phyloP scores from a whole-genome alignment of 192 early-diverging fungal species.

The Coemansia sp. region DNA sequence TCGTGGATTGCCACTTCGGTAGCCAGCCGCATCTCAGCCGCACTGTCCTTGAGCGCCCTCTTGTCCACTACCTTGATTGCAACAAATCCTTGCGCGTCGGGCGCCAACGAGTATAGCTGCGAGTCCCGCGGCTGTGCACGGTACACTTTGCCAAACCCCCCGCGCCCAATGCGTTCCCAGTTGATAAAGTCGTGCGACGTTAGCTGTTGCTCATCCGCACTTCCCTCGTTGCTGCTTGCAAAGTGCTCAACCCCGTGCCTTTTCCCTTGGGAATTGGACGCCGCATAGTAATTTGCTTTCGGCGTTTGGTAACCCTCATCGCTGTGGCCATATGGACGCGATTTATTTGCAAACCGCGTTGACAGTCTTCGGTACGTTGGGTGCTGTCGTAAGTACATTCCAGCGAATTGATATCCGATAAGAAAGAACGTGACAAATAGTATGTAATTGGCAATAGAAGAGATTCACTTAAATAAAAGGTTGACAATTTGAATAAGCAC shows the following conservation, averaged over 20 bases:
- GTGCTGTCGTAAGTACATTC: slow-evolving; percentile 39
- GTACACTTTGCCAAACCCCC: slow-evolving; percentile 53
- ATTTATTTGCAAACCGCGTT: slow-evolving; percentile 14
- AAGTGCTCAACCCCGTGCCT: background rate
- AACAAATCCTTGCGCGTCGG: slow-evolving; percentile 11
- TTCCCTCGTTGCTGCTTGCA: background rate
- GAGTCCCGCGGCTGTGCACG: slow-evolving; percentile 20
- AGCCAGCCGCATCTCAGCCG: slow-evolving; percentile 56
- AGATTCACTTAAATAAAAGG: no score
- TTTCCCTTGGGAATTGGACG: background rate
- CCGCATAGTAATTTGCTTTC: background rate
- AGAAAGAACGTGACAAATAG: no score
- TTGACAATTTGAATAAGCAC: background rate
- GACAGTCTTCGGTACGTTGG: slow-evolving; percentile 30
- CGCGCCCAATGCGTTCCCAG: slow-evolving; percentile 49
- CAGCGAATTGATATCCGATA: background rate
- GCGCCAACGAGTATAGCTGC: background rate
- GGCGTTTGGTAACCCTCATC: background rate
- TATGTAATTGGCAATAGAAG: no score
- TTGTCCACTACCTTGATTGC: slow-evolving; percentile 51
- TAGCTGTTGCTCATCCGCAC: background rate
- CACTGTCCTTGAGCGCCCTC: slow-evolving; percentile 25
- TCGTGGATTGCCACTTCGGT: slow-evolving; percentile 72
- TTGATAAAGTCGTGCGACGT: slow-evolving; percentile 31
- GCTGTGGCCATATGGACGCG: background rate